Base-by-base conservation (phyloP, 1,284 basidiomycete genomes). In the Trametes versicolor region DNA sequence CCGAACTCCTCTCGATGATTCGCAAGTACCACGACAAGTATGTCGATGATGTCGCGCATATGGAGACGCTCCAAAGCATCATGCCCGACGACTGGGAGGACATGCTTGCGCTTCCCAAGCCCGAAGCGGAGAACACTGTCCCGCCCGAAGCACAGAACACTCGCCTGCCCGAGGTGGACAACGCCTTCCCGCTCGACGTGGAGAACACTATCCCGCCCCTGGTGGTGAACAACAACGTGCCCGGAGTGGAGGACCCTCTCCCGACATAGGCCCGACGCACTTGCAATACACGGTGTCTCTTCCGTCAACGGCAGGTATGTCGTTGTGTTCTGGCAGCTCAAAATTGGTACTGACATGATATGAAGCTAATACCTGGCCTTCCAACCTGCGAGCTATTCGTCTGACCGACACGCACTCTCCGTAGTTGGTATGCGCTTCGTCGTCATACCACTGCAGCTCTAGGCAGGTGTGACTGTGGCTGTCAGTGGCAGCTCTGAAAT, bases 1-100 rank as follows among this genome's bases (percentile, higher is more conserved):
- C 39, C 10, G 73, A 78, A 48, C 66, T 79, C 6, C 65, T 78
- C 49, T 50, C 37, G 9, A 63, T 71, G 57, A 72, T 79, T 17
- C 62, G 71, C 48, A 56, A 50, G 34, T 78, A 67, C 62, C 48
- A 64, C 32, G 70, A 73, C 50, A 71, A 61, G 58, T 71, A 60
- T 23, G 36, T 23, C 10, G 66, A 68, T 25, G 57, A 64, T 36
- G 50, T 32, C n/a, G 62, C 54, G 0, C 64, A 63, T 6, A 63
- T 67, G 58, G 58, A 9, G 4, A 49, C 29, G 17, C 65, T 70
- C n/a, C 36, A 48, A 21, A 58, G 58, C 34, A 63, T 64, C 41
- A 66, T 69, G 67, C 21, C 37, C 21, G 58, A 52, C 9, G 50
- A 67, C 15, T 67, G 65, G 65, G 59, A 58, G 10, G 45, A 48